Percentiles rank a stretch among this genome's conserved stretches.
Evolutionary conservation across 2,329 filamentous ascomycete genomes (phyloP).

Genomic region (Metarhizium rileyi): DNA sequence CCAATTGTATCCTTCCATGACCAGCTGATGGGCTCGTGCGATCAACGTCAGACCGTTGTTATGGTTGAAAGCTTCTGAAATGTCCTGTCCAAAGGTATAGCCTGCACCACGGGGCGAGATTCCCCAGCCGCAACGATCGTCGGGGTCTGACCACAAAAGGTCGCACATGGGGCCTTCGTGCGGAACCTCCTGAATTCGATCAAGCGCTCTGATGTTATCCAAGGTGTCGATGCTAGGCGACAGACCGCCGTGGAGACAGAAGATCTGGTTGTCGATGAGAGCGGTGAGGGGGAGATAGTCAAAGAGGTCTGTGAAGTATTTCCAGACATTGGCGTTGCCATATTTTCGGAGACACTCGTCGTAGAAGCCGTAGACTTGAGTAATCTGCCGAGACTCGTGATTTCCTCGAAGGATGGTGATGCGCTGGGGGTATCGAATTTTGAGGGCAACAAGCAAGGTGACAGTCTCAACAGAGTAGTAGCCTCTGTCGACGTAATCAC

Average conservation of each 20-base stretch:
- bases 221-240: conserved; percentile 94
- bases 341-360: conserved; percentile 98
- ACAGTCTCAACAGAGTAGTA: conserved; percentile 99
- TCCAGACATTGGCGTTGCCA: conserved; percentile 98
- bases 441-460: conserved; percentile 88
- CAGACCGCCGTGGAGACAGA: conserved; percentile 94
- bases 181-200: conserved; percentile 95
- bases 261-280: conserved; percentile 98
- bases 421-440: conserved; percentile 94
- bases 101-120: conserved; percentile 91
- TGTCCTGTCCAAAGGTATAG: conserved; percentile 94
- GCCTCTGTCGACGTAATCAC: conserved; percentile 96
- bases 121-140: conserved; percentile 93
- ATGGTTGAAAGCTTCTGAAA: conserved; percentile 97
- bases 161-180: conserved; percentile 99
- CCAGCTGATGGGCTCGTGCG: conserved; percentile 91
- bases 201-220: conserved; percentile 89
- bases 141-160: conserved; percentile 93
- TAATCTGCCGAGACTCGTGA: conserved; percentile 98
- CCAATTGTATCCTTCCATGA: conserved; percentile 99
- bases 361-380: conserved; percentile 98
- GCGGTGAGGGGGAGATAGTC: conserved; percentile 96
- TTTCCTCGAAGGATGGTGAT: conserved; percentile 98
- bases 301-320: conserved; percentile 97
- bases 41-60: conserved; percentile 97